These are phyloP conservation scores for Leishmania tarentolae DNA, from an alignment of 208 protist species.

Conservation along the genomic window DNA sequence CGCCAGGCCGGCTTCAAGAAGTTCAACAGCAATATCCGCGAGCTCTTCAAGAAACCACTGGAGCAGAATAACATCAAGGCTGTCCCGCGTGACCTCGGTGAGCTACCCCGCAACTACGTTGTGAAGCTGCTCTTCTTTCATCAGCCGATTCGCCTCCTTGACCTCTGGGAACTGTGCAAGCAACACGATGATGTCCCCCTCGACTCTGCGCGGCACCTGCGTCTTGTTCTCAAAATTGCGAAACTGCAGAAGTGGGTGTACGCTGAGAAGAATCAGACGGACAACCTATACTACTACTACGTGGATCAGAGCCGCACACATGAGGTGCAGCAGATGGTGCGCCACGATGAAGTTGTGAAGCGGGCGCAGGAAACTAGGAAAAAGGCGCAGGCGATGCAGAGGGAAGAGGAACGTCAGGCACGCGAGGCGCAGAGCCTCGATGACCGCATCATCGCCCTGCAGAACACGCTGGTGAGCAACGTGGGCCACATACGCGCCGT, in stretches of 20 bases:
- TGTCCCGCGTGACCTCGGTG: slow-evolving; percentile 85
- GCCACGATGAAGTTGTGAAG: slow-evolving; percentile 56
- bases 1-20: slow-evolving; percentile 40
- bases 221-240: slow-evolving; percentile 85
- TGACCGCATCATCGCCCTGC: slow-evolving; percentile 65
- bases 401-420: slow-evolving; percentile 17
- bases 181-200: slow-evolving; percentile 88
- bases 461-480: slow-evolving; percentile 65
- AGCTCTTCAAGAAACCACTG: slow-evolving; percentile 87
- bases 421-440: slow-evolving; percentile 38
- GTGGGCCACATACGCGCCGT: slow-evolving; percentile 67
- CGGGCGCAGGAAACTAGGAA: slow-evolving; percentile 50
- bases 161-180: slow-evolving; percentile 86
- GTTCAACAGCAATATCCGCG: slow-evolving; percentile 87
- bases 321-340: slow-evolving; percentile 87
- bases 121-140: slow-evolving; percentile 88
- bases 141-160: slow-evolving; percentile 81
- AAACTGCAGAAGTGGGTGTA: slow-evolving; percentile 89
- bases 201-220: slow-evolving; percentile 87
- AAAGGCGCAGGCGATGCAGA: slow-evolving; percentile 23
- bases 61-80: slow-evolving; percentile 85
- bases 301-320: slow-evolving; percentile 75
- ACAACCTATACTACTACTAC: slow-evolving; percentile 92
- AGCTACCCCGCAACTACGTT: slow-evolving; percentile 88
- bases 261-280: slow-evolving; percentile 90